phyloP scores from a whole-genome alignment of 1,284 basidiomycete species.

The Puccinia novopanici region DNA sequence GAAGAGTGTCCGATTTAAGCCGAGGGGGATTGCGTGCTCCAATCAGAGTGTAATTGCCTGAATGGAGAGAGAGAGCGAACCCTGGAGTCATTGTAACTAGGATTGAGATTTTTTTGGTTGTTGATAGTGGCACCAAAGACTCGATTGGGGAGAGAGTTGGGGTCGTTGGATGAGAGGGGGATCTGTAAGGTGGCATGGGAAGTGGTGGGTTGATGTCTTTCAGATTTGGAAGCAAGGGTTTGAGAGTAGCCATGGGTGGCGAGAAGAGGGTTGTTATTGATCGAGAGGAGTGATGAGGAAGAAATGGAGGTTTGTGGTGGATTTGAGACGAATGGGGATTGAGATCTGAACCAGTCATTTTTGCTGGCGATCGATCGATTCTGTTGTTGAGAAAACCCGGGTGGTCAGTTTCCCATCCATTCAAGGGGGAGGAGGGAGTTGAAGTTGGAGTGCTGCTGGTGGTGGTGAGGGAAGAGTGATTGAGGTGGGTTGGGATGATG shows the following conservation, averaged over 20 bases:
- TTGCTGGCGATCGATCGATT: neutral
- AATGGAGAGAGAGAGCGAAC: slow-evolving; percentile 32
- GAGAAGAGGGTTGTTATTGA: neutral
- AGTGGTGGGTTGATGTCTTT: slow-evolving; percentile 5
- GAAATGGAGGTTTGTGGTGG: neutral
- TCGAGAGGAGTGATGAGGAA: slow-evolving; percentile 9
- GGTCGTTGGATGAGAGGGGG: slow-evolving; percentile 31
- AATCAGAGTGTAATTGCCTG: neutral
- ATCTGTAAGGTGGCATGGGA: slow-evolving; percentile 38
- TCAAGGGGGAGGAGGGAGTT: slow-evolving; percentile 6
- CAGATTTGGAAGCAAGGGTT: slow-evolving; percentile 5
- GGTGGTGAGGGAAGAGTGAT: neutral
- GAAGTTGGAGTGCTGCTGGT: slow-evolving; percentile 7
- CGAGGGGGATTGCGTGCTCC: neutral
- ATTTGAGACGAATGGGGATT: slow-evolving; percentile 39
- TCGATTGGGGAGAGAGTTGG: slow-evolving; percentile 25
- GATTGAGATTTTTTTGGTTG: neutral
- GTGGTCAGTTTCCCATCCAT: too few relatives aligned
- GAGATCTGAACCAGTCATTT: slow-evolving; percentile 26
- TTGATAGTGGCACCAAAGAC: neutral
- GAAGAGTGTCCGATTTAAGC: neutral
- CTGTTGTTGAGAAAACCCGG: too few relatives aligned
- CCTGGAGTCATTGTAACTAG: neutral
- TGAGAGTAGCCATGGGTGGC: neutral
- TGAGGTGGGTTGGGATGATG: neutral